Evolutionary conservation across 768 basidiomycete genomes (phyloP).

Genomic region (Tylopilus subfusipes): DNA sequence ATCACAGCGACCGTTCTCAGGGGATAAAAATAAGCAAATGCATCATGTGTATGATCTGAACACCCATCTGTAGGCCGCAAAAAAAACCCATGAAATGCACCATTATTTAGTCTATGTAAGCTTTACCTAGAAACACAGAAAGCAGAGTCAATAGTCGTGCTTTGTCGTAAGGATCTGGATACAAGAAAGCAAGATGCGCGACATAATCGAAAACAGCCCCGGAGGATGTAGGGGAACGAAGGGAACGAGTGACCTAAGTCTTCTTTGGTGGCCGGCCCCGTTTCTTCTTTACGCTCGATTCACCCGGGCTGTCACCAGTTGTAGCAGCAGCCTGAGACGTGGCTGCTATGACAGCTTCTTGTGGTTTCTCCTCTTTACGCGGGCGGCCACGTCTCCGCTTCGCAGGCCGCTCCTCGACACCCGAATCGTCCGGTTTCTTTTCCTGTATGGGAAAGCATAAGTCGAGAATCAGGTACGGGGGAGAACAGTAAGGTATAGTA

Average conservation of each 20-base stretch:
- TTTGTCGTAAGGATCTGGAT: slow-evolving; percentile 33
- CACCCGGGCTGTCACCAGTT: slow-evolving; percentile 40
- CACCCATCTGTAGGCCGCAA: slow-evolving; percentile 12
- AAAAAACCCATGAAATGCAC: slow-evolving; percentile 24
- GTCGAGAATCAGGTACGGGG: slow-evolving; percentile 23
- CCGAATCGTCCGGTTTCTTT: slow-evolving; percentile 44
- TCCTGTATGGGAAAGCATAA: slow-evolving; percentile 21
- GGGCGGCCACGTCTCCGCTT: slow-evolving; percentile 76
- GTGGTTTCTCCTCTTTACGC: slow-evolving; percentile 57
- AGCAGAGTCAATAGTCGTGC: slow-evolving; percentile 35
- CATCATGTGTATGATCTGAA: slow-evolving; percentile 20
- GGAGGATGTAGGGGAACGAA: slow-evolving; percentile 11
- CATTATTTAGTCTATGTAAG: slow-evolving; percentile 36
- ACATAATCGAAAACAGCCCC: slow-evolving; percentile 24
- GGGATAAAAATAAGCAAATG: slow-evolving; percentile 31
- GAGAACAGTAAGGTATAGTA: slow-evolving; percentile 20
- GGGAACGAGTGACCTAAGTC: slow-evolving; percentile 15
- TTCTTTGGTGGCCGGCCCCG: slow-evolving; percentile 66
- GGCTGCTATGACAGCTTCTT: slow-evolving; percentile 37
- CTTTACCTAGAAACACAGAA: slow-evolving; percentile 33
- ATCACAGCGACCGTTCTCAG: slow-evolving; percentile 27
- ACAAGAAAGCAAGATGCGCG: slow-evolving; percentile 35
- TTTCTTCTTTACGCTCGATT: slow-evolving; percentile 61
- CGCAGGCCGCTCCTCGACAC: slow-evolving; percentile 46
- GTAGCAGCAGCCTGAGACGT: slow-evolving; percentile 20